Evolutionary conservation across 352 stramenopile genomes (phyloP), one percentile per base, ranked within the genome.

Genomic region (Achlya hypogyna): DNA sequence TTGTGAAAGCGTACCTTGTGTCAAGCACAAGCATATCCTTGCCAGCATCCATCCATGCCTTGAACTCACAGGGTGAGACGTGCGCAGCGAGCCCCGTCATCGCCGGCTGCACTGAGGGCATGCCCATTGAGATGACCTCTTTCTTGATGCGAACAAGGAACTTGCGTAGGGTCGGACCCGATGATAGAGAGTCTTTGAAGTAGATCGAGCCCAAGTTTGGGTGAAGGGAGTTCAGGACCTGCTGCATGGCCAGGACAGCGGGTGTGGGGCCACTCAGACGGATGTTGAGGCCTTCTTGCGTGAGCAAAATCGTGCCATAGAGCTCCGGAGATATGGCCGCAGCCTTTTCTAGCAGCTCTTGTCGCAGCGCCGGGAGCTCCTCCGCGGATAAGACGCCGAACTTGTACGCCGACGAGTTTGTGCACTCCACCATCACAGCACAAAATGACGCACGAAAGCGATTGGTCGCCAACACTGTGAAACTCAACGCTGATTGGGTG

Each of bases 51-150:
- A 88, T 74, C 81, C 27, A 88, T 22, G 72, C 38, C 32, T 88
- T 83, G 65, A 94, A 94, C 51, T 84, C 67, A 20, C 83, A 68
- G 9, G 85, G 70, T 2, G 72, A 77, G 51, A 94, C 70, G 74
- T 91, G 85, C 10, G 51, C 59, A 27, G 81, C 85, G 8, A 79
- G 74, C 3, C 71, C 58, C 51, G 49, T 83, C 66, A 59, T 86
- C 73, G 72, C 81, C 88, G 28, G 72, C 68, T 29, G 75, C 71
- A 43, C 73, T 4, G 79, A 70, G 12, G 79, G 78, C 23, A 94
- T 70, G 52, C 87, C 85, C 20, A 94, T 78, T 27, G 83, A 78
- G 63, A 94, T 84, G 62, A 94, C 87, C 73, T 94, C 85, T 4
- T 71, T 87, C 70, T 90, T 90, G 59, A 90, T 75, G 65, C 83